phyloP scores from a whole-genome alignment of 495 filamentous ascomycete genomes.

The Hypoxylon lienhwacheense region DNA sequence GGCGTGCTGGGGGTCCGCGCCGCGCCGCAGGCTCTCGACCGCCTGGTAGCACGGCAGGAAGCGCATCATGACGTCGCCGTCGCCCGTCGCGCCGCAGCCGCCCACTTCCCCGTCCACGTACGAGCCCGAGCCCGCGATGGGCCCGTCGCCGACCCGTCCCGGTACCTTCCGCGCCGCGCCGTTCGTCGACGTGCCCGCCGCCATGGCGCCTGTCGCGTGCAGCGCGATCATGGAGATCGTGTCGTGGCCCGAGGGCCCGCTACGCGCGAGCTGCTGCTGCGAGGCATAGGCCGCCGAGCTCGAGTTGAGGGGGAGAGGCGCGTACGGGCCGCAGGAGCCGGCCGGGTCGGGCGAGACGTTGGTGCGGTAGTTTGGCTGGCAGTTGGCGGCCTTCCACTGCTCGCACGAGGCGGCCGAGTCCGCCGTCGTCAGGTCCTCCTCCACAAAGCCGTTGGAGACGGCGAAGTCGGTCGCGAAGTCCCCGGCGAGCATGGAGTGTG shows the following conservation, averaged over 20 bases:
- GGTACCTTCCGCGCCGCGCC: conserved; percentile 52
- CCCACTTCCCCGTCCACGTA: conserved; percentile 55
- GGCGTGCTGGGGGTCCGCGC: conserved; percentile 45
- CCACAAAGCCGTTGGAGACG: conserved; percentile 46
- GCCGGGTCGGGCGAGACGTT: conserved; percentile 43
- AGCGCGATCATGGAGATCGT: conserved; percentile 54
- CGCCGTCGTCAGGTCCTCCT: conserved; percentile 43
- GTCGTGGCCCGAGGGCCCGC: conserved; percentile 40
- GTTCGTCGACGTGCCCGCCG: conserved; percentile 53
- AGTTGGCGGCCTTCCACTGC: conserved; percentile 42
- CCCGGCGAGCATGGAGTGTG: conserved; percentile 50
- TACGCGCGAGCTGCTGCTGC: background rate
- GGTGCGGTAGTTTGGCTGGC: conserved; percentile 48
- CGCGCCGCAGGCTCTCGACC: conserved; percentile 49
- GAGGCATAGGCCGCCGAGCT: background rate
- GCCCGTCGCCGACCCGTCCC: conserved; percentile 52
- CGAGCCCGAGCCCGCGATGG: conserved; percentile 51
- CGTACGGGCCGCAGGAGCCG: conserved; percentile 47
- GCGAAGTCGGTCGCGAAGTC: conserved; percentile 52
- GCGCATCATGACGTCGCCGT: conserved; percentile 57
- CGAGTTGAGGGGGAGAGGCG: conserved; percentile 22
- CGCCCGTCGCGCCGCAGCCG: conserved; percentile 53
- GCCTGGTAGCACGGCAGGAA: conserved; percentile 55
- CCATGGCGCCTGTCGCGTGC: conserved; percentile 43
- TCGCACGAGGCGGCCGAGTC: conserved; percentile 41